Evolutionary conservation across 768 basidiomycete genomes (phyloP), one percentile per base, ranked within the genome.

Genomic region (Lentinula lateritia): DNA sequence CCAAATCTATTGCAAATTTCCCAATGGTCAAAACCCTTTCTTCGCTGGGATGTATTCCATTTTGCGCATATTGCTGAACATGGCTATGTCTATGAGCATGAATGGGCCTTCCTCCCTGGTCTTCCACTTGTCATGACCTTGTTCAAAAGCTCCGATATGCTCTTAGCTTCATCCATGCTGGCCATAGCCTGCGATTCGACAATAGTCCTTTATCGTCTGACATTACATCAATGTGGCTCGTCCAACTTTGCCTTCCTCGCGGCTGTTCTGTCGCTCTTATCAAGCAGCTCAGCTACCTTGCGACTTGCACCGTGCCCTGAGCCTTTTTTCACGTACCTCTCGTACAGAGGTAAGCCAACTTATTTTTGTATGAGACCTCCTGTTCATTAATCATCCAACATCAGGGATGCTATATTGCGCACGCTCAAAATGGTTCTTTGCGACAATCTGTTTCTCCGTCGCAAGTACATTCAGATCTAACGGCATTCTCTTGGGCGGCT

Each of bases 21-120:
- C 48, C 38, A 50, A 45, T 53, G 42, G 50, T 58, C 62, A 6
- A 62, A 60, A 41, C 70, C 73, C 7, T 69, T 86, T 2, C 75
- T 94, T 9, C 84, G 94, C 66, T 99, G 96, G 97, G 96, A 98
- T 69, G 79, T 79, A 2, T 81, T 98, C 65, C 89, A 97, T 73
- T 98, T 94, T 71, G 66, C 77, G 6, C 80, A 82, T 66, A 83
- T 93, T 58, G 91, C 93, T 0, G 67, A 77, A 32, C 62, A 81
- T 10, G 82, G 78, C 52, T 83, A 83, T 65, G 66, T 73, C 34
- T 86, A 84, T 69, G 96, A 98, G 69, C 83, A 96, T 66, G 80
- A 92, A 65, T 91, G 90, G 82, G 96, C 96, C 0, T 98, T 93
- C 72, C 82, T 93, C 63, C 90, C 92, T 2, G 92, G 83, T 5